Base-by-base conservation (phyloP, 2,329 filamentous ascomycete species). In the Bisporella sp. region DNA sequence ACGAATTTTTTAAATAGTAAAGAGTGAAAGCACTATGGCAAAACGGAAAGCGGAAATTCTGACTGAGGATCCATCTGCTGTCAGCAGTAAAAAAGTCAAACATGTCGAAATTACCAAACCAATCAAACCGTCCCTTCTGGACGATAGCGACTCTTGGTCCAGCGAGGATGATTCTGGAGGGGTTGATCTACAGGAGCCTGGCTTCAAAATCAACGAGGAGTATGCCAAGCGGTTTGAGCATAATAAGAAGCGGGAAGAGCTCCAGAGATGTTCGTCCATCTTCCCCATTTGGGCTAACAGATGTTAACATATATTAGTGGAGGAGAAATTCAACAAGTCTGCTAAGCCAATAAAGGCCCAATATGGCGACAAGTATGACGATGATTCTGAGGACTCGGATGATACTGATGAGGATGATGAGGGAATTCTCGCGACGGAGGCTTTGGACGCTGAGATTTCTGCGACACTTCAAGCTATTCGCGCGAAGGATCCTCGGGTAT, bases 201-300 rank as follows among this genome's bases (percentile, higher is more conserved):
- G 68, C 31, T 78, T 97, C 66, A 90, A 87, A 66, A 84, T 99
- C 69, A 97, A 99, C 69, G 76, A 90, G 66, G 89, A 95, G 47
- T 99, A 85, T 68, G 93, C 93, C 41, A 82, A 80, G 59, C 79
- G 89, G 40, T 97, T 96, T 62, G 93, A 99, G 68, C 79, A 97
- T 71, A 99, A 99, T 72, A 96, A 97, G 74, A 96, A 96, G 73
- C 81, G 92, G 51, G 91, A 95, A 65, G 93, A 99, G 67, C 73
- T 82, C 56, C 84, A 90, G 12, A 77, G 79, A 64, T 68, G 84
- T 87, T 63, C 61, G 80, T 69, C 31, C 9, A 35, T 35, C 9
- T 28, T n/a, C 40, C n/a, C 5, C 29, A n/a, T 44, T 12, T 41
- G 28, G 30, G 11, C 35, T 54, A 48, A 49, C 31, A 57, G 33